Evolutionary conservation across 2,329 filamentous ascomycete genomes (phyloP).

Genomic region (Botryotinia narcissicola): DNA sequence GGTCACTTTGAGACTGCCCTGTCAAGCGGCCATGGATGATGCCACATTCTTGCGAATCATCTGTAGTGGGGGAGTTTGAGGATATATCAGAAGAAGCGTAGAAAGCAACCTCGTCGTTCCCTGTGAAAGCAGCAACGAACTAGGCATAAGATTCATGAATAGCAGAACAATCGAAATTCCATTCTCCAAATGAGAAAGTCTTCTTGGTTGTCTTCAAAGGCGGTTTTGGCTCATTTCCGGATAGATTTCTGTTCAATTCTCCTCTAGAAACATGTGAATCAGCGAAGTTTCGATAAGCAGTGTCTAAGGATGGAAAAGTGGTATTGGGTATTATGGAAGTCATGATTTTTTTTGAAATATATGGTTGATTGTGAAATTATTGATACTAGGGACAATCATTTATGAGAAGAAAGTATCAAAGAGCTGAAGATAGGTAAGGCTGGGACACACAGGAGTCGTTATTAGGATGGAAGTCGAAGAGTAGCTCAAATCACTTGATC

Average conservation of each 20-base stretch:
- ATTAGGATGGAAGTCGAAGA: background rate
- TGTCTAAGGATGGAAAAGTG: background rate
- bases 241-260: background rate
- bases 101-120: slow-evolving; percentile 3
- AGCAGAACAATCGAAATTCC: background rate
- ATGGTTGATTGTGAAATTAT: background rate
- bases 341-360: background rate
- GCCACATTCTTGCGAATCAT: background rate
- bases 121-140: slow-evolving; percentile 4
- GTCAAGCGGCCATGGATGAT: background rate
- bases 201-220: background rate
- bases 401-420: background rate
- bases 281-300: background rate
- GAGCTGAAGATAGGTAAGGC: background rate
- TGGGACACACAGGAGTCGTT: background rate
- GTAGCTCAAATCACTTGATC: background rate
- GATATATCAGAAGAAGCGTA: background rate
- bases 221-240: background rate
- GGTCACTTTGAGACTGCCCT: background rate
- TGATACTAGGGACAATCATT: background rate
- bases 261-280: background rate
- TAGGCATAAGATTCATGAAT: slow-evolving; percentile 1
- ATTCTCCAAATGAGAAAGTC: background rate
- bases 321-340: slow-evolving; percentile 4
- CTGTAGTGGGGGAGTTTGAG: background rate